phyloP scores from a whole-genome alignment of 2,329 filamentous ascomycete genomes.

The Trichoderma semiorbis region DNA sequence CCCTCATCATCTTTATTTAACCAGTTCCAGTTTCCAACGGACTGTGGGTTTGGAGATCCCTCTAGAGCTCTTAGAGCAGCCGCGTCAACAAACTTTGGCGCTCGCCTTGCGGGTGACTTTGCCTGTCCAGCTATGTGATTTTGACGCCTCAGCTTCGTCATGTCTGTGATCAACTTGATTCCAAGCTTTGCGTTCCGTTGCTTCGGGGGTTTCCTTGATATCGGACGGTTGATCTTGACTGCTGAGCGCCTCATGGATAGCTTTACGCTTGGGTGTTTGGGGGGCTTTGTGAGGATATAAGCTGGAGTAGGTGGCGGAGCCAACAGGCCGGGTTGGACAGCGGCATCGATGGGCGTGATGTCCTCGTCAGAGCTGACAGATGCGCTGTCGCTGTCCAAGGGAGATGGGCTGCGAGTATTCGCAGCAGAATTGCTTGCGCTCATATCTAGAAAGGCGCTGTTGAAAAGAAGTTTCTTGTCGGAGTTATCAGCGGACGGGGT shows the following conservation, averaged over 20 bases:
- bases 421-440: constrained; percentile 3
- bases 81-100: constrained; percentile 54
- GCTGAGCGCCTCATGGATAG: constrained; percentile 35
- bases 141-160: constrained; percentile 50
- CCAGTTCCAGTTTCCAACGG: constrained; percentile 58
- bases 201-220: constrained; percentile 59
- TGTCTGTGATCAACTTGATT: constrained; percentile 68
- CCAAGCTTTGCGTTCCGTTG: constrained; percentile 58
- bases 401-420: constrained; percentile 8
- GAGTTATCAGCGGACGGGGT: constrained; percentile 24
- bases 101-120: constrained; percentile 30
- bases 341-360: constrained; percentile 5
- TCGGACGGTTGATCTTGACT: constrained; percentile 45
- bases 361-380: constrained; percentile 7
- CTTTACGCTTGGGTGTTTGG: constrained; percentile 22
- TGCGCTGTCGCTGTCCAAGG: constrained; percentile 22
- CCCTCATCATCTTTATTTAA: constrained; percentile 40
- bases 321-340: neutral
- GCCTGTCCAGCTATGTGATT: constrained; percentile 36
- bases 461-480: neutral
- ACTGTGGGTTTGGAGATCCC: constrained; percentile 50
- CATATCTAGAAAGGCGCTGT: neutral
- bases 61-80: constrained; percentile 58
- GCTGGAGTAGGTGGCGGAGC: constrained; percentile 21
- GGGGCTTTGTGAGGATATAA: constrained; percentile 20